Percentiles rank a stretch among this genome's conserved stretches.
Evolutionary conservation across 768 basidiomycete genomes (phyloP).

Genomic region (Hydnum rufescens): DNA sequence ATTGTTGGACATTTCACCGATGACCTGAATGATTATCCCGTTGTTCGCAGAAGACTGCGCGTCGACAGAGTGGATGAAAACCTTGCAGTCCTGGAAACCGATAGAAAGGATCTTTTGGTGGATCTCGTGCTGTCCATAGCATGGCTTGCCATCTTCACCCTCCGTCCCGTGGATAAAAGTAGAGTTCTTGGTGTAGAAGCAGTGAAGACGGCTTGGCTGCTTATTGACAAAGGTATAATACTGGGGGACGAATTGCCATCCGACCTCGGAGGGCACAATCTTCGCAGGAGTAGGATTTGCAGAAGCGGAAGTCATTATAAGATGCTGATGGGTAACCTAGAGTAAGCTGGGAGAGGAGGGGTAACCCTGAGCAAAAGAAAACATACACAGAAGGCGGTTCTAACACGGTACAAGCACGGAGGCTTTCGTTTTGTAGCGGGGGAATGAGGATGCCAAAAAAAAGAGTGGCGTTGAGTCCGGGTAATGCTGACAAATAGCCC

Average conservation of each 20-base stretch:
- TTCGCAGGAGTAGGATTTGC: constrained; percentile 11
- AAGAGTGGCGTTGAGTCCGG: too few relatives aligned
- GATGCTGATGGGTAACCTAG: not conserved
- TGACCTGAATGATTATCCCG: constrained; percentile 98
- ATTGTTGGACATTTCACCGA: constrained; percentile 95
- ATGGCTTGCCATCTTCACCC: constrained; percentile 81
- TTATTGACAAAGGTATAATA: constrained; percentile 99
- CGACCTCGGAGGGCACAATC: constrained; percentile 54
- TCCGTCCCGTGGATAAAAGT: constrained; percentile 96
- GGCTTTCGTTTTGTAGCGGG: not conserved
- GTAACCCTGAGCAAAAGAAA: not conserved
- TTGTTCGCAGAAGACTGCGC: constrained; percentile 87
- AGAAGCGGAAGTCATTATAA: not conserved
- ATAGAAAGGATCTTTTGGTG: constrained; percentile 89
- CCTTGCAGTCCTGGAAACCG: constrained; percentile 91
- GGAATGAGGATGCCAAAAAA: too few relatives aligned
- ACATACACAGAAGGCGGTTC: not conserved
- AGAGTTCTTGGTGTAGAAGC: constrained; percentile 96
- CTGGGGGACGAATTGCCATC: constrained; percentile 98
- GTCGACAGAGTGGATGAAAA: constrained; percentile 97
- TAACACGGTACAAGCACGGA: not conserved
- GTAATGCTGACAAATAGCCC: too few relatives aligned
- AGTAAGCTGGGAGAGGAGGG: not conserved
- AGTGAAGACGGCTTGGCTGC: constrained; percentile 87
- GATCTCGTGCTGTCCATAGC: constrained; percentile 95